Conservation (phyloP, 805 yeast species). For the Pichia exigua region DNA sequence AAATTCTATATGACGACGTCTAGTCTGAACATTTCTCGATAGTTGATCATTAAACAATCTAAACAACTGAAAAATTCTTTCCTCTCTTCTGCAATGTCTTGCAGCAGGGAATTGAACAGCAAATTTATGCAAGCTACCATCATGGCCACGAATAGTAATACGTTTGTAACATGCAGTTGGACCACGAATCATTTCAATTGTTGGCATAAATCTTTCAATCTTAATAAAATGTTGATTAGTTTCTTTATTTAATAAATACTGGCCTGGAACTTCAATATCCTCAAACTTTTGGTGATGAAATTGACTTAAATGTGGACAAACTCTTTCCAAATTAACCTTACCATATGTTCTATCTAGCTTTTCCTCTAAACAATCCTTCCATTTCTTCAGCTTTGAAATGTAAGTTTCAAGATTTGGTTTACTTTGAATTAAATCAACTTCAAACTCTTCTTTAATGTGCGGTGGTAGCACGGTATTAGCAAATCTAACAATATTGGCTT, state of each 20-base stretch:
- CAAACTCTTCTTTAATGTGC: constrained; percentile 83
- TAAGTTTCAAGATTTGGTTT: constrained; percentile 87
- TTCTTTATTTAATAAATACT: constrained; percentile 81
- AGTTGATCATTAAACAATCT: constrained; percentile 80
- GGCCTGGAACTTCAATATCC: constrained; percentile 97
- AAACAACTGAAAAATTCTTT: constrained; percentile 84
- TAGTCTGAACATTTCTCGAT: constrained; percentile 74
- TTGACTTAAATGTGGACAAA: constrained; percentile 92
- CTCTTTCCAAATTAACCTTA: constrained; percentile 73
- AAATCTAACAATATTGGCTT: constrained; percentile 76
- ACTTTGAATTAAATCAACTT: constrained; percentile 77
- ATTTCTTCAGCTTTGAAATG: constrained; percentile 70
- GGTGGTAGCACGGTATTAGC: constrained; percentile 91
- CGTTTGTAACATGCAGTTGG: constrained; percentile 86
- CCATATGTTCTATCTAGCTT: constrained; percentile 80
- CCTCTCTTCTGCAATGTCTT: constrained; percentile 94
- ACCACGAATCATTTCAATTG: constrained; percentile 81
- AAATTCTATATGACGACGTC: constrained; percentile 76
- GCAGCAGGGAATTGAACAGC: constrained; percentile 98
- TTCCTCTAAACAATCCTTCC: constrained; percentile 92
- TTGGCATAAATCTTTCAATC: constrained; percentile 87
- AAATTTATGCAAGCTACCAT: constrained; percentile 85
- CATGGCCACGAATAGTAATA: constrained; percentile 84
- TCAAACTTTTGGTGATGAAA: constrained; percentile 98
- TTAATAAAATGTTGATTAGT: constrained; percentile 86